Percentiles rank a stretch among this genome's conserved stretches.
phyloP scores from a whole-genome alignment of 805 yeast species.

The Candida insectorum region DNA sequence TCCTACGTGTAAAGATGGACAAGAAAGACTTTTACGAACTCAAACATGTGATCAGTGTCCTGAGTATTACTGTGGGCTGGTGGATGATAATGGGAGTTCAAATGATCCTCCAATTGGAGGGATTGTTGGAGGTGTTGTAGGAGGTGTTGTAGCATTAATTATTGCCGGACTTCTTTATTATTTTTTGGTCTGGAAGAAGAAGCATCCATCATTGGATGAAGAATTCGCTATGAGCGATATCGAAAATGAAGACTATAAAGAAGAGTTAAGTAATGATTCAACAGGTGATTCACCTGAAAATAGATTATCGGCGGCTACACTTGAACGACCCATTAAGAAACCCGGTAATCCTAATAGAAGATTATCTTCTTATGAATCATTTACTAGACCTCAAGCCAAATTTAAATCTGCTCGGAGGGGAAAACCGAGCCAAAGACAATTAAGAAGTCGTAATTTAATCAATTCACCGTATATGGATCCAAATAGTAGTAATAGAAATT shows the following conservation, averaged over 20 bases:
- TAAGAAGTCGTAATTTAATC: conserved; percentile 12
- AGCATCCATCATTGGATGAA: conserved; percentile 26
- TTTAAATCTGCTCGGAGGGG: conserved; percentile 14
- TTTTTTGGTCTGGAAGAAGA: conserved; percentile 29
- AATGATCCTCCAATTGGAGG: conserved; percentile 27
- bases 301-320: neutral
- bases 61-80: conserved; percentile 17
- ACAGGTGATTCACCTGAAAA: conserved; percentile 4
- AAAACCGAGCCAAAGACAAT: conserved; percentile 14
- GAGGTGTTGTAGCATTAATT: conserved; percentile 28
- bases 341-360: conserved; percentile 16
- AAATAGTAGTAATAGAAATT: conserved; percentile 22
- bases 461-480: conserved; percentile 18
- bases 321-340: conserved; percentile 3
- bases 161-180: conserved; percentile 25
- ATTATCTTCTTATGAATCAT: conserved; percentile 40
- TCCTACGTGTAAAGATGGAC: conserved; percentile 24
- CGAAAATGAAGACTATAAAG: conserved; percentile 15
- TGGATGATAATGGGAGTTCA: conserved; percentile 6
- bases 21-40: conserved; percentile 19
- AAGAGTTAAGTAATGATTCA: conserved; percentile 16
- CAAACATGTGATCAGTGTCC: conserved; percentile 26
- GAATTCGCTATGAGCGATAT: conserved; percentile 17
- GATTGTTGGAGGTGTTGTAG: conserved; percentile 42
- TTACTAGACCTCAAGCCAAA: conserved; percentile 36